Conservation (phyloP, 148 eudicot genomes). For the Vaccinium macrocarpon region DNA sequence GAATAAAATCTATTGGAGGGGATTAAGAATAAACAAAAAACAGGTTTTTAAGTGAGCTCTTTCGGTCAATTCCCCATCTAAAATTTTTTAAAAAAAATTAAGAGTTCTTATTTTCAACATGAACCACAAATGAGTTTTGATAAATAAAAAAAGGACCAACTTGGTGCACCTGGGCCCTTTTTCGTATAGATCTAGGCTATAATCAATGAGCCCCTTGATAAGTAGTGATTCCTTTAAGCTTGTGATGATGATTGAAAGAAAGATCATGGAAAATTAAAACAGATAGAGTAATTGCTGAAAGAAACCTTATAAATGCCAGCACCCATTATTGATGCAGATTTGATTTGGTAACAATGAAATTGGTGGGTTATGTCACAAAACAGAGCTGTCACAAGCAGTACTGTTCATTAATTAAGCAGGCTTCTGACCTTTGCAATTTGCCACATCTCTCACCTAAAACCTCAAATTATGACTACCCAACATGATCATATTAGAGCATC, state of each 20-base stretch:
- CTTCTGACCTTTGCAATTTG: background rate
- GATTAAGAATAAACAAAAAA: background rate
- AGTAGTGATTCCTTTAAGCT: background rate
- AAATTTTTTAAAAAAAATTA: background rate
- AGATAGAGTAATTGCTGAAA: background rate
- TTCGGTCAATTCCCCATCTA: background rate
- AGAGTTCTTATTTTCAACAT: background rate
- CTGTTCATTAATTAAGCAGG: background rate
- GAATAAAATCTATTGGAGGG: background rate
- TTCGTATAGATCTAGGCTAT: background rate
- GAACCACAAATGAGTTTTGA: too few relatives aligned
- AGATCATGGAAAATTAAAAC: background rate
- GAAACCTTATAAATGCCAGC: background rate
- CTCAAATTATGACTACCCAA: background rate
- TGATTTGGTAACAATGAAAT: too few relatives aligned
- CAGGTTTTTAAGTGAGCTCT: background rate
- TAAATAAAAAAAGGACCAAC: background rate
- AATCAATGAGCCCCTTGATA: background rate
- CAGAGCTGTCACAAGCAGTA: background rate
- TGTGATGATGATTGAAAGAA: slow-evolving; percentile 3
- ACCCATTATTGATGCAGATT: too few relatives aligned
- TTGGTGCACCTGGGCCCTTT: background rate
- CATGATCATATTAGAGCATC: background rate
- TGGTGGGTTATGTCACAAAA: background rate
- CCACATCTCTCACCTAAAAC: background rate